Evolutionary conservation across 768 basidiomycete genomes (phyloP), one percentile per base, ranked within the genome.

Genomic region (Suillus decipiens): DNA sequence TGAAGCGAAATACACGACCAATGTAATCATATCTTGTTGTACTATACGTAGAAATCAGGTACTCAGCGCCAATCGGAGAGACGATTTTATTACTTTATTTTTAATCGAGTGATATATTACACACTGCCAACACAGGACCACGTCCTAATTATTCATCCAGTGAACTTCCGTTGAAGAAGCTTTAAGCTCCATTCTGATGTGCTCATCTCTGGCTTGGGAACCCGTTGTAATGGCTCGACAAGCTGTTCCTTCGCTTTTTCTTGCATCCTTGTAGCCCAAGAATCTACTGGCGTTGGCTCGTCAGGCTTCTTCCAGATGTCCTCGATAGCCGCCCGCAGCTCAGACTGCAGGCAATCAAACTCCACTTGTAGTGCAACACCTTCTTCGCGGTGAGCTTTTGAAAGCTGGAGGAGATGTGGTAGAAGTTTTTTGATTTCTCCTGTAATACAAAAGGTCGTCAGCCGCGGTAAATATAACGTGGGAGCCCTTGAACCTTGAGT

Each of bases 331-430:
- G 77, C 76, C 10, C 77, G 73, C 14, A 91, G 69, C 74, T 89
- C 88, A 36, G 64, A 66, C 64, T 88, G 83, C 63, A 96, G 89
- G 0, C 75, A 73, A 3, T 68, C 64, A 1, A 93, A 75, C 50
- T 87, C 84, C 5, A 76, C 69, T 72, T 96, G 93, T 62, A 97
- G 76, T 1, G 75, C 77, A 42, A 72, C 66, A 0, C 89, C 95
- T 64, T 92, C 89, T n/a, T 77, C 74, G 1, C 85, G 81, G 70
- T 96, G 93, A 43, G 84, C 85, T 5, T 80, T 64, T 0, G 89
- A 86, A 62, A 92, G 85, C 63, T 89, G 84, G 57, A 90, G 75
- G 28, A 97, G 78, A 71, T 95, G 90, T 4, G 93, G 92, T 11
- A 96, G 76, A 28, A 98, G 75, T 51, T 80, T 80, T 22, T 79